A percentile compares a stretch with the other conserved stretches of the same genome.
These are phyloP conservation scores for Lumnitzera littorea DNA, from an alignment of 345 rosid species.

Conservation along the genomic window DNA sequence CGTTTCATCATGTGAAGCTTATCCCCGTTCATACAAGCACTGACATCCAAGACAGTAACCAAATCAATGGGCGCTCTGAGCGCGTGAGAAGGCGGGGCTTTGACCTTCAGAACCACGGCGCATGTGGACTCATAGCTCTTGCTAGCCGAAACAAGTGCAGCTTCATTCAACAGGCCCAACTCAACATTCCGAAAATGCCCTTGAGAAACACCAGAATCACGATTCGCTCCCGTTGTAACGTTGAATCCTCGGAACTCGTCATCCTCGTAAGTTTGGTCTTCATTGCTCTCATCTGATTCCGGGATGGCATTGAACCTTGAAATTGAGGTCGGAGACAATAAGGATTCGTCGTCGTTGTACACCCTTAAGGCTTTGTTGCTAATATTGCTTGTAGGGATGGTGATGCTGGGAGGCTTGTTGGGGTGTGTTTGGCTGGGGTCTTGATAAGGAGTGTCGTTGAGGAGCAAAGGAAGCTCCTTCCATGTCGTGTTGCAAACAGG, in stretches of 20 bases:
- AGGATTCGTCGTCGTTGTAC: constrained; percentile 78
- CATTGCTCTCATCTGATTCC: constrained; percentile 68
- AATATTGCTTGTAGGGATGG: not conserved
- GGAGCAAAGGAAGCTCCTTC: constrained; percentile 47
- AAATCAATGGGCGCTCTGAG: constrained; percentile 65
- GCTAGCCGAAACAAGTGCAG: constrained; percentile 51
- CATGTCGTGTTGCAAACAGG: constrained; percentile 67
- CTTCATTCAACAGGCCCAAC: constrained; percentile 48
- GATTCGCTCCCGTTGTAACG: constrained; percentile 5
- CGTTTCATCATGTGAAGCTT: constrained; percentile 55
- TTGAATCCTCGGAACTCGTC: constrained; percentile 54
- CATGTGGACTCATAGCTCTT: constrained; percentile 43
- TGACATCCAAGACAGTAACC: constrained; percentile 59
- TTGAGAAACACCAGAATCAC: not conserved
- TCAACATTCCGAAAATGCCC: constrained; percentile 24
- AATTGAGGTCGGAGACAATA: constrained; percentile 44
- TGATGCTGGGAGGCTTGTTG: constrained; percentile 5
- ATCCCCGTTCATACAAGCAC: constrained; percentile 35
- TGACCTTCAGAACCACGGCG: constrained; percentile 51
- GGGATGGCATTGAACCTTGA: constrained; percentile 63
- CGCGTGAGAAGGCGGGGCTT: constrained; percentile 39
- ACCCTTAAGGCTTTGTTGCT: constrained; percentile 31
- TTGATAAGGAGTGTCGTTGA: constrained; percentile 13
- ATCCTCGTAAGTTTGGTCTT: constrained; percentile 18
- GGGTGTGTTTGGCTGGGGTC: constrained; percentile 3